A percentile compares a stretch with the other conserved stretches of the same genome.
These are phyloP conservation scores for Fistulifera pelliculosa DNA, from an alignment of 108 stramenopile genomes.

Conservation along the genomic window DNA sequence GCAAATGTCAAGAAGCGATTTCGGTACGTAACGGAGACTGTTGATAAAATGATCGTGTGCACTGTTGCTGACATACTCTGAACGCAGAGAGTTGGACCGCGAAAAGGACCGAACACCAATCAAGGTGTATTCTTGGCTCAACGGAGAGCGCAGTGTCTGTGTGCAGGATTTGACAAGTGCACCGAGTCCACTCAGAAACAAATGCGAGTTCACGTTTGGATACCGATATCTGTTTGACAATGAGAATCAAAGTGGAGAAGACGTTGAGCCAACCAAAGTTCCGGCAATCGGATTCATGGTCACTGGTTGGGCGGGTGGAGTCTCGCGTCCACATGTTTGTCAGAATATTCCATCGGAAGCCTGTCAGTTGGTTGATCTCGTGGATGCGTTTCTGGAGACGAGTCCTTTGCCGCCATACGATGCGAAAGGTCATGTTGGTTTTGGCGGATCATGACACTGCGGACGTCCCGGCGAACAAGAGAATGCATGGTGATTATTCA, in stretches of 20 bases:
- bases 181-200: conserved; percentile 72
- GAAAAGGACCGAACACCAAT: conserved; percentile 18
- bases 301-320: conserved; percentile 59
- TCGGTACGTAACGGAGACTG: conserved; percentile 5
- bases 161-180: conserved; percentile 41
- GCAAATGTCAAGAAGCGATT: conserved; percentile 60
- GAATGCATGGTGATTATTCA: conserved; percentile 64
- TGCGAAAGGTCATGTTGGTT: conserved; percentile 44
- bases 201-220: conserved; percentile 86
- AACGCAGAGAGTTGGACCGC: conserved; percentile 22
- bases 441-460: conserved; percentile 66
- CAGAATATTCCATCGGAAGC: conserved; percentile 70
- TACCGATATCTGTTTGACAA: conserved; percentile 18
- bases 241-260: conserved; percentile 4
- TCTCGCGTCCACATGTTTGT: conserved; percentile 59
- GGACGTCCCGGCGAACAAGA: conserved; percentile 47
- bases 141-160: conserved; percentile 29
- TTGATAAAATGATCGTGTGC: no score
- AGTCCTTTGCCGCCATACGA: conserved; percentile 63
- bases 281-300: conserved; percentile 69
- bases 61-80: no score
- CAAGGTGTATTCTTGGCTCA: conserved; percentile 42
- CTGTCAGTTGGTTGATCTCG: conserved; percentile 46
- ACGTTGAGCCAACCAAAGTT: not conserved
- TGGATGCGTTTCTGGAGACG: conserved; percentile 46